Conservation (phyloP, 1,284 basidiomycete genomes). For the Golubevia sp. region DNA sequence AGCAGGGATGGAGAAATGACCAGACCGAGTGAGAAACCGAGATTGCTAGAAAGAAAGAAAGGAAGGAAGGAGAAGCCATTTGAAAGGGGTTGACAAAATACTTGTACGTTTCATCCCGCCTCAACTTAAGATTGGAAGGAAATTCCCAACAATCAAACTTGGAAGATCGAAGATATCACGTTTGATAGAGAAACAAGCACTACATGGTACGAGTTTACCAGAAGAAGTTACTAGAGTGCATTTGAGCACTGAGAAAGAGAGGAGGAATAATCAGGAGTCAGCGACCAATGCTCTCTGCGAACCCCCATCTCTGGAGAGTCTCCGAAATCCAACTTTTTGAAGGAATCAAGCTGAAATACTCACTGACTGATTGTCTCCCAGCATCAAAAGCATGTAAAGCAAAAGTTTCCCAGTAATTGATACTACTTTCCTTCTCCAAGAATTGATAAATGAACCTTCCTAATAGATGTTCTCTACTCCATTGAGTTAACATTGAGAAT, state of each 20-base stretch:
- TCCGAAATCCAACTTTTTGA: too few species aligned
- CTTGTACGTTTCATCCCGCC: too few species aligned
- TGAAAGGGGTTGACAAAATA: too few species aligned
- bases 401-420: slow-evolving; percentile 60
- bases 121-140: slow-evolving; percentile 6
- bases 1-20: too few species aligned
- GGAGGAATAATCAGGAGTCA: neutral
- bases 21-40: too few species aligned
- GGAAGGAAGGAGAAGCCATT: too few species aligned
- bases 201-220: slow-evolving; percentile 48
- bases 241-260: slow-evolving; percentile 28
- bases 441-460: slow-evolving; percentile 55
- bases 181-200: slow-evolving; percentile 59
- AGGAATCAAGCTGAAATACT: too few species aligned
- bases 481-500: slow-evolving; percentile 83
- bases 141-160: slow-evolving; percentile 18
- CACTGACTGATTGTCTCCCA: slow-evolving; percentile 47
- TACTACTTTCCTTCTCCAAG: slow-evolving; percentile 52
- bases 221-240: slow-evolving; percentile 45
- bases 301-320: too few species aligned
- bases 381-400: slow-evolving; percentile 59
- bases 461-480: slow-evolving; percentile 48
- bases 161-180: slow-evolving; percentile 58
- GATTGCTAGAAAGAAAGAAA: too few species aligned
- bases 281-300: neutral